These are phyloP conservation scores for Hypoxylon sp. DNA, from an alignment of 2,329 filamentous ascomycete genomes.

Conservation along the genomic window DNA sequence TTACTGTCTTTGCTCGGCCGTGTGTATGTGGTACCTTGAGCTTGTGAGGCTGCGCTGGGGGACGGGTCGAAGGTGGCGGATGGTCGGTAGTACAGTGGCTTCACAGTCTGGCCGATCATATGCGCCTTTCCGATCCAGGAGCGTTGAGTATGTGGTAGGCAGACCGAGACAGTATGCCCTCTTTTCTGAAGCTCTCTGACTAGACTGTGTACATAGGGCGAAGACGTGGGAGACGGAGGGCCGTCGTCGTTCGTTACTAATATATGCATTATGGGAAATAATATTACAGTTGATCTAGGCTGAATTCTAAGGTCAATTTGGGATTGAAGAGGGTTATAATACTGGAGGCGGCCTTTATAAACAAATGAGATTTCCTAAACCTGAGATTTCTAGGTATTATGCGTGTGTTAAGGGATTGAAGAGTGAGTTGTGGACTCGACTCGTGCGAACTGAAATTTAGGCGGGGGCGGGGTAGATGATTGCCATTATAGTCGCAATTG, in stretches of 20 bases:
- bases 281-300: conserved; percentile 7
- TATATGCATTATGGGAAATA: conserved; percentile 67
- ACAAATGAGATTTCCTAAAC: background rate
- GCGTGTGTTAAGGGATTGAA: conserved; percentile 7
- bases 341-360: background rate
- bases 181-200: conserved; percentile 78
- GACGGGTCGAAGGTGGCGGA: conserved; percentile 57
- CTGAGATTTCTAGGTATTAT: background rate
- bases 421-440: conserved; percentile 8
- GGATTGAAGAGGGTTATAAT: background rate
- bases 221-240: conserved; percentile 82
- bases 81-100: conserved; percentile 85
- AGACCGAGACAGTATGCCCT: conserved; percentile 91
- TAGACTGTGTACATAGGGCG: conserved; percentile 84
- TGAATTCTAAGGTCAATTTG: conserved; percentile 20
- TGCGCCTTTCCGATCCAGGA: conserved; percentile 99
- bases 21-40: conserved; percentile 75
- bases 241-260: conserved; percentile 85
- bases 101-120: conserved; percentile 90
- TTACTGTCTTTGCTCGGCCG: conserved; percentile 62
- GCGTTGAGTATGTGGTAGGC: conserved; percentile 90
- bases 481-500: conserved; percentile 2
- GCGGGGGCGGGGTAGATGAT: conserved; percentile 41
- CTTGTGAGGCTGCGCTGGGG: conserved; percentile 58
- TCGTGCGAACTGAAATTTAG: conserved; percentile 29